Conservation (phyloP, 106 monocot species). For the Agapanthus africanus region DNA sequence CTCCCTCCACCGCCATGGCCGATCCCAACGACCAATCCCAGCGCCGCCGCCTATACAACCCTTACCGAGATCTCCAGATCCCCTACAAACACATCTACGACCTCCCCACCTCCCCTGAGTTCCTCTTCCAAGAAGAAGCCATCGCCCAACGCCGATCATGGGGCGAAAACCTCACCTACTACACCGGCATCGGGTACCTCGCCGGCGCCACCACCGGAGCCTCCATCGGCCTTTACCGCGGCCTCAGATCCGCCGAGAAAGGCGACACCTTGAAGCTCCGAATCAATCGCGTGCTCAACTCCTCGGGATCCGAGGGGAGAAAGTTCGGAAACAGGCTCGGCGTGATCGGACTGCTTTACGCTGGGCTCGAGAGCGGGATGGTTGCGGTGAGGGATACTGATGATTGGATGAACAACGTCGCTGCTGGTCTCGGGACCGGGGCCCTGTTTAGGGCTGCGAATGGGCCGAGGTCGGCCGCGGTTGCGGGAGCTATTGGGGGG, state of each 20-base stretch:
- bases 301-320: constrained; percentile 49
- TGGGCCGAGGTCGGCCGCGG: constrained; percentile 60
- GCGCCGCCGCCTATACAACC: neutral
- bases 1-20: neutral
- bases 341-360: constrained; percentile 71
- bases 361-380: constrained; percentile 71
- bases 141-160: neutral
- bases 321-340: constrained; percentile 56
- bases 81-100: neutral
- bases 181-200: constrained; percentile 5
- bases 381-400: constrained; percentile 41
- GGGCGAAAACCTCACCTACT: constrained; percentile 5
- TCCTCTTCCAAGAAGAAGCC: constrained; percentile 5
- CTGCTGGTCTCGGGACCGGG: constrained; percentile 60
- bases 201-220: neutral
- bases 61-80: neutral
- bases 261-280: constrained; percentile 56
- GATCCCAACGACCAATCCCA: neutral
- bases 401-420: constrained; percentile 71
- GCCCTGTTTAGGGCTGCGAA: constrained; percentile 57
- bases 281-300: constrained; percentile 59
- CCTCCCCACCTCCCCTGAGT: constrained; percentile 1
- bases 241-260: constrained; percentile 34
- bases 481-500: constrained; percentile 76
- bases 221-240: constrained; percentile 9